Evolutionary conservation across 495 filamentous ascomycete species (phyloP).

Genomic region (Penicillium simplicissimum): DNA sequence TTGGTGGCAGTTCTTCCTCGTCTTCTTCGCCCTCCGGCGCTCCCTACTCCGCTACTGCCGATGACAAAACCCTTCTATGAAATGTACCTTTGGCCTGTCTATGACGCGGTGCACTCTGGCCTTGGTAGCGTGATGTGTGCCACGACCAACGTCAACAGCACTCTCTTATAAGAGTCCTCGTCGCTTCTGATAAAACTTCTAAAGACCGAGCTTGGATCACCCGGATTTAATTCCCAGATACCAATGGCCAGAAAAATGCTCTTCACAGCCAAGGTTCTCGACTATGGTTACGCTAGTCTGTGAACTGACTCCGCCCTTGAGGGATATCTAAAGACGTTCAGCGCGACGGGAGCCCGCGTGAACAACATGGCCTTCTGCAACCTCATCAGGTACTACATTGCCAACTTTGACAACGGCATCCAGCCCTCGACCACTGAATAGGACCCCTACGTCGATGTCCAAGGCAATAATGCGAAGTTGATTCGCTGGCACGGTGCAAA

Average conservation of each 20-base stretch:
- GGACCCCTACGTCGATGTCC: slow-evolving; percentile 60
- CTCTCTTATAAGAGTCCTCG: too few relatives aligned
- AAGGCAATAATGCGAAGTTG: slow-evolving; percentile 49
- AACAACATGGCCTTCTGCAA: slow-evolving; percentile 59
- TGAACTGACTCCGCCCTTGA: slow-evolving; percentile 24
- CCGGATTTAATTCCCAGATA: slow-evolving; percentile 49
- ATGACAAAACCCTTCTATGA: too few relatives aligned
- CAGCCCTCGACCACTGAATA: slow-evolving; percentile 64
- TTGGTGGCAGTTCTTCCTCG: too few relatives aligned
- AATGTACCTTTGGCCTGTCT: too few relatives aligned
- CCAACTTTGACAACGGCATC: slow-evolving; percentile 55
- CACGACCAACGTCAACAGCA: too few relatives aligned
- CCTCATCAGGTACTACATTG: slow-evolving; percentile 52
- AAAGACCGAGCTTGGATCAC: slow-evolving; percentile 52
- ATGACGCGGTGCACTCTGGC: too few relatives aligned
- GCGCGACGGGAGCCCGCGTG: slow-evolving; percentile 48
- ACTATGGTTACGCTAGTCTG: slow-evolving; percentile 22
- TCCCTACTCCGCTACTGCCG: too few relatives aligned
- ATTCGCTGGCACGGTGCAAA: slow-evolving; percentile 57
- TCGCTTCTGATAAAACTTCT: not conserved
- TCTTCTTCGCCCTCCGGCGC: too few relatives aligned
- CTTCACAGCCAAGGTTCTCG: slow-evolving; percentile 22
- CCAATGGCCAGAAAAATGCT: slow-evolving; percentile 46
- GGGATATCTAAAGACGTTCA: slow-evolving; percentile 32
- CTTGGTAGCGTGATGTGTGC: too few relatives aligned